Evolutionary conservation across 2,329 filamentous ascomycete genomes (phyloP).

Genomic region (Colletotrichum abscissum): DNA sequence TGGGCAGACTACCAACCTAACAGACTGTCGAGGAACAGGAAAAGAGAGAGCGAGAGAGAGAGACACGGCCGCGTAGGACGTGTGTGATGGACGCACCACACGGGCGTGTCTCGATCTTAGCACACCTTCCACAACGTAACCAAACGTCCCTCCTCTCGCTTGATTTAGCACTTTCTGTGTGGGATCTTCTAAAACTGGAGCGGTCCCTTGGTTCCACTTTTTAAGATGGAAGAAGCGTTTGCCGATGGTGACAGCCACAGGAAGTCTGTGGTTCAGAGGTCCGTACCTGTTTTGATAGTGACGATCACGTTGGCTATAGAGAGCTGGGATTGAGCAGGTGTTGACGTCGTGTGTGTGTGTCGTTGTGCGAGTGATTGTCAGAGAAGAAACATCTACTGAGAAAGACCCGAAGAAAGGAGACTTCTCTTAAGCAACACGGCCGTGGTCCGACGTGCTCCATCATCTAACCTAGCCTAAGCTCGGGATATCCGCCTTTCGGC

Average conservation of each 20-base stretch:
- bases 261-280: conserved; percentile 17
- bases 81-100: neutral
- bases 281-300: neutral
- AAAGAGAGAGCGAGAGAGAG: neutral
- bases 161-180: conserved; percentile 10
- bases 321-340: neutral
- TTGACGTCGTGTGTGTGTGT: neutral
- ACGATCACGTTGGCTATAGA: neutral
- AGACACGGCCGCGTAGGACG: neutral
- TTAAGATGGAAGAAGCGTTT: conserved; percentile 37
- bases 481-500: conserved; percentile 3
- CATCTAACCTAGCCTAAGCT: neutral
- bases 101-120: conserved; percentile 5
- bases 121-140: neutral
- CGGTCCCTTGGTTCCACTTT: conserved; percentile 35
- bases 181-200: conserved; percentile 34
- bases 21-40: neutral
- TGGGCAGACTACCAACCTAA: neutral
- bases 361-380: neutral
- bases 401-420: neutral
- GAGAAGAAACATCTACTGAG: neutral
- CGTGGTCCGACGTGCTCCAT: neutral
- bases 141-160: conserved; percentile 9
- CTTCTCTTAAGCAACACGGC: neutral
- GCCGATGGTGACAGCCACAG: conserved; percentile 28